Percentiles rank a stretch among this genome's conserved stretches.
Evolutionary conservation across 768 basidiomycete genomes (phyloP).

Genomic region (Russula dissimulans): DNA sequence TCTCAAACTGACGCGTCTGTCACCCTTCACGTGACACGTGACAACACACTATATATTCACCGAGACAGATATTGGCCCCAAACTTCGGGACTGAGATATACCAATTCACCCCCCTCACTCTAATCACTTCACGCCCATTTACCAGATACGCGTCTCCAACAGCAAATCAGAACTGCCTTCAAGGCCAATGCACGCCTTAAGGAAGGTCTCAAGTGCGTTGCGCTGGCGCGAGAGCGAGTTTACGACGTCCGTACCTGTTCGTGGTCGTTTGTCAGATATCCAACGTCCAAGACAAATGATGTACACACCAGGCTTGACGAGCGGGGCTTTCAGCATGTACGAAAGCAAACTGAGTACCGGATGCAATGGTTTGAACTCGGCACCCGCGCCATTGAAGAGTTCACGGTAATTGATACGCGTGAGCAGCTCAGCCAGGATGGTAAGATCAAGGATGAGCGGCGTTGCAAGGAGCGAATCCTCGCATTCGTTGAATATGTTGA

Average conservation of each 20-base stretch:
- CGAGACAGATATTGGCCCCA: conserved; percentile 8
- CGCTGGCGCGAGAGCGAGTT: conserved; percentile 94
- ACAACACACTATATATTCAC: not conserved
- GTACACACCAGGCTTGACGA: conserved; percentile 75
- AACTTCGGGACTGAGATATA: not conserved
- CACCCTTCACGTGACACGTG: conserved; percentile 13
- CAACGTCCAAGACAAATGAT: not conserved
- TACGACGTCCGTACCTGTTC: conserved; percentile 73
- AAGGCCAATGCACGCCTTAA: conserved; percentile 89
- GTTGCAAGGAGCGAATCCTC: conserved; percentile 97
- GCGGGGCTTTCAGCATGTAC: conserved; percentile 98
- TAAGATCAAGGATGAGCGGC: conserved; percentile 88
- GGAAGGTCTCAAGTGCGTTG: conserved; percentile 85
- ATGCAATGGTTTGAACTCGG: conserved; percentile 78
- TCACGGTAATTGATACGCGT: conserved; percentile 88
- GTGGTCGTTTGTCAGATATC: not conserved
- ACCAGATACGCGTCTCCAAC: conserved; percentile 86
- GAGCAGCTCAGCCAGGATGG: conserved; percentile 88
- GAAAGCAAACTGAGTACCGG: conserved; percentile 85
- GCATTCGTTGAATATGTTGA: conserved; percentile 98
- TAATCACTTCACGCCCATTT: conserved; percentile 23
- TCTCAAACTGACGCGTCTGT: conserved; percentile 8
- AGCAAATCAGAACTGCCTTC: conserved; percentile 79
- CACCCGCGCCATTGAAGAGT: conserved; percentile 30
- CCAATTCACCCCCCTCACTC: not conserved